phyloP scores from a whole-genome alignment of 1,139 yeast genomes.

The Trichomonascaceae sp. region DNA sequence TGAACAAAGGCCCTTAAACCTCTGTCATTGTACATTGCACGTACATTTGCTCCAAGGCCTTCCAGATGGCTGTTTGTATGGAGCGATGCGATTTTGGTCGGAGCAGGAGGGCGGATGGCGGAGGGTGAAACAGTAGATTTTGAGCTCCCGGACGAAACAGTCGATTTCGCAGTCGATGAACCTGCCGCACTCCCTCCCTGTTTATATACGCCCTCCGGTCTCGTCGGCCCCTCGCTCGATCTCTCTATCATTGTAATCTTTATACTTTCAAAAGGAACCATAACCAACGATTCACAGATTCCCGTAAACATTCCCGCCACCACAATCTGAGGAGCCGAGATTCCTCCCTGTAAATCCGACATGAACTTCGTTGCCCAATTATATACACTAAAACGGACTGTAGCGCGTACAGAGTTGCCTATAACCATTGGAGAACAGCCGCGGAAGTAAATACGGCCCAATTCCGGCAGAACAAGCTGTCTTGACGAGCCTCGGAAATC shows the following conservation, averaged over 20 bases:
- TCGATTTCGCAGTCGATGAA: neutral
- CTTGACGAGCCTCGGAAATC: conserved; percentile 32
- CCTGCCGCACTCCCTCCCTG: neutral
- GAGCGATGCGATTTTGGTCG: conserved; percentile 11
- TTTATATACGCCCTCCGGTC: neutral
- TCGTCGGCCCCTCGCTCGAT: conserved; percentile 1
- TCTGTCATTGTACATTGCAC: conserved; percentile 60
- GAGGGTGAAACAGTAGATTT: neutral
- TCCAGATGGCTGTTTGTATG: conserved; percentile 19
- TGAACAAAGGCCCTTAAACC: conserved; percentile 76
- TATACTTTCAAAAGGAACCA: conserved; percentile 78
- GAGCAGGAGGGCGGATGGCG: conserved; percentile 15
- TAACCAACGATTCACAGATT: conserved; percentile 59
- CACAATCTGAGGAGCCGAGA: conserved; percentile 34
- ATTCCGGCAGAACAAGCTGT: conserved; percentile 35
- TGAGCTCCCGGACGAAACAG: neutral
- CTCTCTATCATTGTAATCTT: conserved; percentile 68
- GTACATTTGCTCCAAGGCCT: conserved; percentile 25
- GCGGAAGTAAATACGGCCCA: conserved; percentile 48
- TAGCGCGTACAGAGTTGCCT: conserved; percentile 69
- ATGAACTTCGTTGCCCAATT: conserved; percentile 72
- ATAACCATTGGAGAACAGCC: conserved; percentile 78
- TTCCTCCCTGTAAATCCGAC: conserved; percentile 38
- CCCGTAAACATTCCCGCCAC: conserved; percentile 89
- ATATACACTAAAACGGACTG: conserved; percentile 66